Conservation (phyloP, 2,329 filamentous ascomycete genomes). For the Fusarium sp. region DNA sequence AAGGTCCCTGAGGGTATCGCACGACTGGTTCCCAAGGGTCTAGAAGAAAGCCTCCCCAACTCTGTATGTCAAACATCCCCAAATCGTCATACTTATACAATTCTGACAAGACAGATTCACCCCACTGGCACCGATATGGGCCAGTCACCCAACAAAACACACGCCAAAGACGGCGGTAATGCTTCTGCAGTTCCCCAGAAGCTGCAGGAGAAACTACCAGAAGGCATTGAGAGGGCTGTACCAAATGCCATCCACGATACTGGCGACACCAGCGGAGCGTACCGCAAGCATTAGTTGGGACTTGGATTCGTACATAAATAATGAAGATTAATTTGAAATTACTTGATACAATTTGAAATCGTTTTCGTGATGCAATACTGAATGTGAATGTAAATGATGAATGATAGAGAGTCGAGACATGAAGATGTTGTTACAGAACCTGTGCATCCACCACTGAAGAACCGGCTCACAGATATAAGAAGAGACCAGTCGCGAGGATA, state of each 20-base stretch:
- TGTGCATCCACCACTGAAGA: neutral
- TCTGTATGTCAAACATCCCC: constrained; percentile 9
- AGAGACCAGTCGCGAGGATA: constrained; percentile 27
- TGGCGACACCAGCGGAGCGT: constrained; percentile 15
- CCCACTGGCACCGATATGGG: constrained; percentile 33
- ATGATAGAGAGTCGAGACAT: neutral
- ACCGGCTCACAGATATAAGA: constrained; percentile 14
- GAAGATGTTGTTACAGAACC: neutral
- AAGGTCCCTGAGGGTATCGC: constrained; percentile 36
- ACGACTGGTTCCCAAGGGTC: constrained; percentile 23
- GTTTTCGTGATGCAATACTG: neutral
- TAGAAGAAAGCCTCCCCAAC: constrained; percentile 40
- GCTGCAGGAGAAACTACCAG: constrained; percentile 41
- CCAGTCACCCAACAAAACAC: constrained; percentile 32
- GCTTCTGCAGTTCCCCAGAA: constrained; percentile 42
- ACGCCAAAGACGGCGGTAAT: constrained; percentile 33
- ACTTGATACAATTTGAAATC: neutral
- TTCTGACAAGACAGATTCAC: constrained; percentile 32
- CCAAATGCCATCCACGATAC: constrained; percentile 42
- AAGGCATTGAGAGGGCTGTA: constrained; percentile 37
- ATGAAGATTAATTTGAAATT: neutral
- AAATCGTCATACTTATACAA: rapidly evolving
- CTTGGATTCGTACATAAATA: neutral
- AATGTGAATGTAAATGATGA: neutral
- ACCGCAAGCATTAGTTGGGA: constrained; percentile 13